These are phyloP conservation scores for Aspergillus sp. DNA, from an alignment of 2,329 filamentous ascomycete species.

Conservation along the genomic window DNA sequence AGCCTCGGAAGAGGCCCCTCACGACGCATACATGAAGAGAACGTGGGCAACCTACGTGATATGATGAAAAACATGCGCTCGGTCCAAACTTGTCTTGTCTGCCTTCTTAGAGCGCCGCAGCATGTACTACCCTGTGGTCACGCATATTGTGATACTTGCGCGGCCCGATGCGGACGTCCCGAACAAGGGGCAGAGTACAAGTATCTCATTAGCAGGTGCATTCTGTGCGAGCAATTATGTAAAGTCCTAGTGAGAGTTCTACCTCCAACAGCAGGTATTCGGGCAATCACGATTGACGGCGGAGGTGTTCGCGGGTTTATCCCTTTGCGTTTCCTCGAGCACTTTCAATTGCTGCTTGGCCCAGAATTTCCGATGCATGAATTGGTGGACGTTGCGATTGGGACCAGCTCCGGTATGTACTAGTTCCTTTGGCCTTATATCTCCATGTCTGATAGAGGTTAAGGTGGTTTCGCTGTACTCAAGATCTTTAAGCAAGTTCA, in stretches of 20 bases:
- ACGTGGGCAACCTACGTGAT: too few relatives aligned
- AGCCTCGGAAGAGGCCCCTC: too few relatives aligned
- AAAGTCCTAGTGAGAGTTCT: not conserved
- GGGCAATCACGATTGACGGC: conserved; percentile 10
- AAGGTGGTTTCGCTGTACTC: too few relatives aligned
- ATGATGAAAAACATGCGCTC: too few relatives aligned
- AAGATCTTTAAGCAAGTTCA: too few relatives aligned
- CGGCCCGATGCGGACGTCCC: not conserved
- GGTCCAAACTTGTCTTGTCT: conserved; percentile 9
- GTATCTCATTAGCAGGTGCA: not conserved
- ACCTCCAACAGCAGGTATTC: conserved; percentile 9
- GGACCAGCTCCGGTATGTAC: conserved; percentile 15
- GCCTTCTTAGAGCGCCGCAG: conserved; percentile 7
- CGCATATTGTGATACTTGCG: conserved; percentile 10
- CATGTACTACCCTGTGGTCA: conserved; percentile 10
- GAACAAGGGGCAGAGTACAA: not conserved
- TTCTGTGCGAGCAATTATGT: not conserved
- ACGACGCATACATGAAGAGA: too few relatives aligned
- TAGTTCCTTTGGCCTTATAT: not conserved
- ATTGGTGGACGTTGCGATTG: conserved; percentile 12
- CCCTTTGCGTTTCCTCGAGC: conserved; percentile 6
- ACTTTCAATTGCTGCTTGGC: conserved; percentile 7
- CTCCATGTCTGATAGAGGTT: not conserved
- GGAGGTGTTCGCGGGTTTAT: conserved; percentile 7
- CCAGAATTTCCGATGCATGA: conserved; percentile 8